Percentiles rank a stretch among this genome's conserved stretches.
phyloP scores from a whole-genome alignment of 164 flowering plant genomes.

The Stephania cephalantha region DNA sequence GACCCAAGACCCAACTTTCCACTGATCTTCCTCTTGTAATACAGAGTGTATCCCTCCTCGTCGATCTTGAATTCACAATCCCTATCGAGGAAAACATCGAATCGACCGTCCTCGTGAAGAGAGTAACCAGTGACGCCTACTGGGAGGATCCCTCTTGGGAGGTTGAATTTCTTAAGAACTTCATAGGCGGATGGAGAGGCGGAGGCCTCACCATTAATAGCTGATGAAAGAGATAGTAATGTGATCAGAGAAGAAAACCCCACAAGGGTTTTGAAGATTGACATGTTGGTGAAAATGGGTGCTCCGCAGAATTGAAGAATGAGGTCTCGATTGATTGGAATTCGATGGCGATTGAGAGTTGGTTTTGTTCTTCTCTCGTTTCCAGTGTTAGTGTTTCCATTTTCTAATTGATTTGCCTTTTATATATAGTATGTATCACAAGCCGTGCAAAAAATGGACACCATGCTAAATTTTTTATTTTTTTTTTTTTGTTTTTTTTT shows the following conservation, averaged over 20 bases:
- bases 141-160: conserved; percentile 32
- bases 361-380: neutral
- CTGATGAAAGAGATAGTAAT: conserved; percentile 5
- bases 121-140: conserved; percentile 22
- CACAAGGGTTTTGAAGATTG: conserved; percentile 16
- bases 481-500: too few species aligned
- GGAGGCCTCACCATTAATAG: neutral
- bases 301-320: neutral
- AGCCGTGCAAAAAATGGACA: too few species aligned
- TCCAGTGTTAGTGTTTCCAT: neutral
- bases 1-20: conserved; percentile 22
- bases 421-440: too few species aligned
- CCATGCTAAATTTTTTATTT: too few species aligned
- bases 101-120: conserved; percentile 23
- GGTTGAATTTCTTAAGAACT: conserved; percentile 27
- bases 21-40: conserved; percentile 20
- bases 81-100: conserved; percentile 18
- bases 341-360: neutral
- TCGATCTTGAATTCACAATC: conserved; percentile 23
- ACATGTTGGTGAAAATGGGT: conserved; percentile 14
- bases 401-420: too few species aligned
- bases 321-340: neutral
- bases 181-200: conserved; percentile 21
- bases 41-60: conserved; percentile 24
- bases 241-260: conserved; percentile 15